Percentiles rank a stretch among this genome's conserved stretches.
Evolutionary conservation across 2,329 filamentous ascomycete genomes (phyloP).

Genomic region (Pleoardoris graminearum): DNA sequence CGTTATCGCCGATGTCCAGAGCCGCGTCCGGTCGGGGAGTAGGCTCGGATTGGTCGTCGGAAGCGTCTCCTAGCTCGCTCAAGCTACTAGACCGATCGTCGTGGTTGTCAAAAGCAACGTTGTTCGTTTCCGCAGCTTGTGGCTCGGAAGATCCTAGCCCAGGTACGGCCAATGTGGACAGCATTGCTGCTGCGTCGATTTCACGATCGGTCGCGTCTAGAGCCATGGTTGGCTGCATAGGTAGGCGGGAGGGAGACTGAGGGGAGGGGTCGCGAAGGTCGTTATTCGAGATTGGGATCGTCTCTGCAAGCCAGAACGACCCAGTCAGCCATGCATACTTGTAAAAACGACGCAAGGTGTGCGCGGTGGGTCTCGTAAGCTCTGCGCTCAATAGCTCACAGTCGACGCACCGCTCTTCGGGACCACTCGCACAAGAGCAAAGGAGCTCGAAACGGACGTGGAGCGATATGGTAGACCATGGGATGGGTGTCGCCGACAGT

Average conservation of each 20-base stretch:
- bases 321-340: background rate
- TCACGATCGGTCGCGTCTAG: slow-evolving; percentile 18
- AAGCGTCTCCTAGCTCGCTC: slow-evolving; percentile 84
- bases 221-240: slow-evolving; percentile 22
- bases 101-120: slow-evolving; percentile 50
- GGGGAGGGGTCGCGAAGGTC: slow-evolving; percentile 24
- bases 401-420: background rate
- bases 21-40: slow-evolving; percentile 31
- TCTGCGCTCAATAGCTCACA: background rate
- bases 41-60: slow-evolving; percentile 58
- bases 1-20: slow-evolving; percentile 56
- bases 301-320: slow-evolving; percentile 13
- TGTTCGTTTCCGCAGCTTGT: slow-evolving; percentile 14
- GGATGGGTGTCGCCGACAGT: background rate
- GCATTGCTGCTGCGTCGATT: slow-evolving; percentile 24
- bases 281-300: slow-evolving; percentile 17
- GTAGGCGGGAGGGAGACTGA: slow-evolving; percentile 52
- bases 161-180: slow-evolving; percentile 31
- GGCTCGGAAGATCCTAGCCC: slow-evolving; percentile 22
- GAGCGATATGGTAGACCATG: background rate
- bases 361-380: background rate
- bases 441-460: background rate
- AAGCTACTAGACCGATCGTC: slow-evolving; percentile 76
- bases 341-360: background rate
- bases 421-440: background rate